Base-by-base conservation (phyloP, 805 yeast species). In the Nakazawaea sp. region DNA sequence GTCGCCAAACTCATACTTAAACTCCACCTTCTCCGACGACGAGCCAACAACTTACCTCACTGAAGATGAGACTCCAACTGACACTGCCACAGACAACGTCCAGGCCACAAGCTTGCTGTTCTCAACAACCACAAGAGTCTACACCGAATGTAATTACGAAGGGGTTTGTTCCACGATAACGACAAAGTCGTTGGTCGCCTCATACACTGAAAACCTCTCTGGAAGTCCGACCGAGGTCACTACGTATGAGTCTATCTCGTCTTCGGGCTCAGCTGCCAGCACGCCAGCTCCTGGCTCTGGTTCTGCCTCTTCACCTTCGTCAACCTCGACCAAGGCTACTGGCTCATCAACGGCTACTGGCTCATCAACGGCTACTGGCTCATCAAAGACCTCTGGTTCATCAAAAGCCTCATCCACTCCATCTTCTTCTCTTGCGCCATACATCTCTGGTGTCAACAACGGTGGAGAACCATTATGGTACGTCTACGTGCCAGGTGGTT, bases 161-260 rank as follows among this genome's bases (percentile, higher is more conserved):
- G 35, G 41, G 15, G 32, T 9, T 9, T 53, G 58, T 33, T 45
- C 55, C 8, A 36, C 39, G 8, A 32, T 42, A 21, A 45, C 51
- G 15, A 48, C 58, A 11, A 44, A 46, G 31, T 53, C 49, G 25
- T 37, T 51, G 24, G 51, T 45, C 25, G 46, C 58, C 8, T 44
- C 51, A 10, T 50, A 55, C 43, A 42, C 49, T 10, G 48, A 51
- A 2, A 44, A 49, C 10, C 36, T 51, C 30, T 40, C 45, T 10
- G 55, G 45, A 17, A 38, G 35, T 3, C 23, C 39, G 15, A 30
- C 45, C 13, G 41, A 44, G 12, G 36, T 49, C 16, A 52, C 56
- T 17, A 47, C 52, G 11, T 46, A 44, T 41, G 23, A 29, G 16
- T 18, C 53, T 18, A 20, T 47, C 19, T n/a, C 33, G 6, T 23